A percentile compares a stretch with the other conserved stretches of the same genome.
Conservation (phyloP, 805 yeast species). For the Myxozyma lipomycoides region DNA sequence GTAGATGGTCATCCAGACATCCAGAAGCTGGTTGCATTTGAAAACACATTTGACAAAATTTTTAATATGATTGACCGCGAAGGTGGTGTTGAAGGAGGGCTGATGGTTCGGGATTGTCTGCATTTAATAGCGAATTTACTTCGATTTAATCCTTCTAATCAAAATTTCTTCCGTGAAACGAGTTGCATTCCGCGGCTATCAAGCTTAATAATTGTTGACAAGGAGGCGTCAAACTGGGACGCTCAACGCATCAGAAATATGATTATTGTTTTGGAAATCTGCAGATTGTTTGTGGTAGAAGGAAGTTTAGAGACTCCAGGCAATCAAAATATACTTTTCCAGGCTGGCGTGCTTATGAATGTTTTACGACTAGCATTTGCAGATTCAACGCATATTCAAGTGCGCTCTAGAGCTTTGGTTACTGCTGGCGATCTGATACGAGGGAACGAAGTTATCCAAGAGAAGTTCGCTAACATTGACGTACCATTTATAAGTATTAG, state of each 20-base stretch:
- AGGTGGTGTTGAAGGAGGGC: slow-evolving; percentile 84
- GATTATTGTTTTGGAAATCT: slow-evolving; percentile 63
- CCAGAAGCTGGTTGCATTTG: slow-evolving; percentile 91
- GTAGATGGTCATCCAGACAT: slow-evolving; percentile 78
- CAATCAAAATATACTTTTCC: slow-evolving; percentile 59
- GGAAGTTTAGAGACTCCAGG: slow-evolving; percentile 60
- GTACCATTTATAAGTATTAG: slow-evolving; percentile 88
- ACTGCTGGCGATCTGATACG: slow-evolving; percentile 75
- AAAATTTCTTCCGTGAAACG: slow-evolving; percentile 80
- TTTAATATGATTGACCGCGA: slow-evolving; percentile 79
- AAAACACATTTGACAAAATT: slow-evolving; percentile 78
- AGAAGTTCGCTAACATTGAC: slow-evolving; percentile 71
- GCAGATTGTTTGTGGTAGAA: slow-evolving; percentile 65
- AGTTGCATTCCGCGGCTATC: slow-evolving; percentile 68
- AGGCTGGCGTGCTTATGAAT: slow-evolving; percentile 60
- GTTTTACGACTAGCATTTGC: slow-evolving; percentile 67
- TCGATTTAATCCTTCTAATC: slow-evolving; percentile 83
- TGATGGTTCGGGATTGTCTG: slow-evolving; percentile 87
- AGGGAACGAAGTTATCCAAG: slow-evolving; percentile 63
- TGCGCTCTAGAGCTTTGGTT: slow-evolving; percentile 63
- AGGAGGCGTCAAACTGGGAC: slow-evolving; percentile 58
- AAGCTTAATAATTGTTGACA: slow-evolving; percentile 50
- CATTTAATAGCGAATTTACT: slow-evolving; percentile 68
- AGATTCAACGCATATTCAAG: slow-evolving; percentile 55
- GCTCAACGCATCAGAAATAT: slow-evolving; percentile 69